Conservation (phyloP, 179 eudicot genomes). For the Amaranthus tricolor region DNA sequence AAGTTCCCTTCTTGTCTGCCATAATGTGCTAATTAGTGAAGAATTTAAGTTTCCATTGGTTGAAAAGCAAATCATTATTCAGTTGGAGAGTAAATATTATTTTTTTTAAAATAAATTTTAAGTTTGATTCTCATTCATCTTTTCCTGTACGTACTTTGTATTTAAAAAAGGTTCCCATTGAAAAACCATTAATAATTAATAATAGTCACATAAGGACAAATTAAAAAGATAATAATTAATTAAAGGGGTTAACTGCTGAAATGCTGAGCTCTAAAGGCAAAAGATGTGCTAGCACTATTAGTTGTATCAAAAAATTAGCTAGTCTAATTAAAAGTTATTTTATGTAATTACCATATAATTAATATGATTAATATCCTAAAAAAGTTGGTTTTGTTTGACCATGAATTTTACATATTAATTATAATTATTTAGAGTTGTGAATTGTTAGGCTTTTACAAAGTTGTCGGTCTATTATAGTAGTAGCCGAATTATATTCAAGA, state of each 20-base stretch:
- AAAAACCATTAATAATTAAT: conserved; percentile 16
- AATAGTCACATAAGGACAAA: conserved; percentile 5
- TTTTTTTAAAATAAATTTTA: too few species aligned
- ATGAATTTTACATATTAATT: background rate
- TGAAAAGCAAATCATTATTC: too few species aligned
- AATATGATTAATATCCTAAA: conserved; percentile 4
- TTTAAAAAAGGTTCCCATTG: conserved; percentile 25
- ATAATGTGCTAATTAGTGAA: conserved; percentile 17
- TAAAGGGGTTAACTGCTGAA: background rate
- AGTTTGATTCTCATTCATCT: too few species aligned
- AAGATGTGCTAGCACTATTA: conserved; percentile 15
- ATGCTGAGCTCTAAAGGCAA: conserved; percentile 20
- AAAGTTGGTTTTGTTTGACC: conserved; percentile 22
- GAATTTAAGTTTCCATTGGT: conserved; percentile 34
- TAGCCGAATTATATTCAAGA: background rate
- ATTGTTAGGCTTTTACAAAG: conserved; percentile 9
- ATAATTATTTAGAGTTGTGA: background rate
- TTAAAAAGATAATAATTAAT: background rate
- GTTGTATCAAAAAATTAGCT: background rate
- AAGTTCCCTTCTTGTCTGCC: conserved; percentile 27
- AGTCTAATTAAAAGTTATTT: background rate
- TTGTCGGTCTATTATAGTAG: conserved; percentile 14
- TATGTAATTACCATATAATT: background rate
- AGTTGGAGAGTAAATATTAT: too few species aligned
- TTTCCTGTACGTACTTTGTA: too few species aligned